Evolutionary conservation across 176 grass and related monocot genomes (phyloP).

Genomic region (Panicum miliaceum): DNA sequence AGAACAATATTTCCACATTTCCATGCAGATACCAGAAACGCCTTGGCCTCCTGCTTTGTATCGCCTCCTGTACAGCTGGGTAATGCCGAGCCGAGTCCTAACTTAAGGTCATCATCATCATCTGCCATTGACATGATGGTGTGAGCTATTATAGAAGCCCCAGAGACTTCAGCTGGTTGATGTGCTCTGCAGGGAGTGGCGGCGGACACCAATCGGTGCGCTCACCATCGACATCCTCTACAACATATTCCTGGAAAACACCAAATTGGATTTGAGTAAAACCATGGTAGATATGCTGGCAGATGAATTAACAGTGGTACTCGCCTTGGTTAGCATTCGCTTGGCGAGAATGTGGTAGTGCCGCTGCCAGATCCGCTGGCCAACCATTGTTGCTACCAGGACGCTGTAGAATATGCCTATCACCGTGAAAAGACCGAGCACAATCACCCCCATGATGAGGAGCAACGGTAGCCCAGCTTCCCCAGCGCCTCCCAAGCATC

Average conservation of each 20-base stretch:
- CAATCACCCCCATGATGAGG: slow-evolving; percentile 80
- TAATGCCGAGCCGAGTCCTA: slow-evolving; percentile 19
- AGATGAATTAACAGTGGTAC: background rate
- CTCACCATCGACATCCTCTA: slow-evolving; percentile 82
- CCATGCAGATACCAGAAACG: slow-evolving; percentile 3
- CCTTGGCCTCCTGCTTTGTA: slow-evolving; percentile 26
- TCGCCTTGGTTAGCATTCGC: slow-evolving; percentile 86
- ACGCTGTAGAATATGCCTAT: slow-evolving; percentile 89
- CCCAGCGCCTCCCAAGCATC: slow-evolving; percentile 82
- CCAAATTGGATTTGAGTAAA: background rate
- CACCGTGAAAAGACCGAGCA: slow-evolving; percentile 67
- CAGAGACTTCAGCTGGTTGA: slow-evolving; percentile 80
- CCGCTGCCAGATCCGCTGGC: slow-evolving; percentile 89
- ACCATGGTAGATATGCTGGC: background rate
- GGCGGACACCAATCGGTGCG: slow-evolving; percentile 76
- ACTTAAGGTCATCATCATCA: slow-evolving; percentile 30
- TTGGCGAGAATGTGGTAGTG: slow-evolving; percentile 92
- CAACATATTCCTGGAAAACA: slow-evolving; percentile 76
- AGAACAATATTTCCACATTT: slow-evolving; percentile 26
- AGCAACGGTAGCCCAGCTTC: slow-evolving; percentile 80
- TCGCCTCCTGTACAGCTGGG: slow-evolving; percentile 57
- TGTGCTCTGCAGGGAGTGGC: slow-evolving; percentile 65
- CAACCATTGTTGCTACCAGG: slow-evolving; percentile 83
- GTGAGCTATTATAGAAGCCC: slow-evolving; percentile 79
- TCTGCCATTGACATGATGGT: slow-evolving; percentile 2